Conservation (phyloP, 2,329 filamentous ascomycete genomes). For the Gnomoniopsis sp. region DNA sequence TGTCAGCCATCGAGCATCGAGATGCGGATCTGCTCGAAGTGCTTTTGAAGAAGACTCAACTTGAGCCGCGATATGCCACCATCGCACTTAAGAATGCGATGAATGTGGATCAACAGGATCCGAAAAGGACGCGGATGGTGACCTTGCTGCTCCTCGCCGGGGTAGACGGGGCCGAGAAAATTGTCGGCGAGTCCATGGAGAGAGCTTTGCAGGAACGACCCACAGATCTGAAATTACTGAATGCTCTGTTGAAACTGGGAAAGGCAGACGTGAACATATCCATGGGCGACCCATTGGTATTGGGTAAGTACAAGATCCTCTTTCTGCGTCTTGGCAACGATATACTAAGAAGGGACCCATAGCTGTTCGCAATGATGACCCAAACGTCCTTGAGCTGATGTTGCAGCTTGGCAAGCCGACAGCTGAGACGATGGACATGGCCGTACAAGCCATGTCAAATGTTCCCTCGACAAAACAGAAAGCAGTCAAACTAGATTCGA, state of each 20-base stretch:
- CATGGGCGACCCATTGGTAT: slow-evolving; percentile 39
- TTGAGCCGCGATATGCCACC: slow-evolving; percentile 40
- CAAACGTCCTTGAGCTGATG: slow-evolving; percentile 45
- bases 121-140: slow-evolving; percentile 43
- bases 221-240: slow-evolving; percentile 47
- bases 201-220: slow-evolving; percentile 40
- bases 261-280: slow-evolving; percentile 51
- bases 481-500: slow-evolving; percentile 44
- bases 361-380: slow-evolving; percentile 42
- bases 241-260: slow-evolving; percentile 47
- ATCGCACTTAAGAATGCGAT: slow-evolving; percentile 48
- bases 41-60: slow-evolving; percentile 42
- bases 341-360: slow-evolving; percentile 21
- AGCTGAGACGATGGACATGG: slow-evolving; percentile 38
- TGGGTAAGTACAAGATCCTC: slow-evolving; percentile 25
- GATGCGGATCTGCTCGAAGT: slow-evolving; percentile 44
- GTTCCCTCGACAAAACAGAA: slow-evolving; percentile 44
- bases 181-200: slow-evolving; percentile 40
- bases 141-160: slow-evolving; percentile 43
- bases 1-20: slow-evolving; percentile 44
- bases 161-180: slow-evolving; percentile 33
- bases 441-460: slow-evolving; percentile 39
- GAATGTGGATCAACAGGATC: slow-evolving; percentile 36
- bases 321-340: neutral
- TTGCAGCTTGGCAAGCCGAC: slow-evolving; percentile 44